Evolutionary conservation across 306 rosid species (phyloP), one percentile per base, ranked within the genome.

Genomic region (Biancaea sappan): DNA sequence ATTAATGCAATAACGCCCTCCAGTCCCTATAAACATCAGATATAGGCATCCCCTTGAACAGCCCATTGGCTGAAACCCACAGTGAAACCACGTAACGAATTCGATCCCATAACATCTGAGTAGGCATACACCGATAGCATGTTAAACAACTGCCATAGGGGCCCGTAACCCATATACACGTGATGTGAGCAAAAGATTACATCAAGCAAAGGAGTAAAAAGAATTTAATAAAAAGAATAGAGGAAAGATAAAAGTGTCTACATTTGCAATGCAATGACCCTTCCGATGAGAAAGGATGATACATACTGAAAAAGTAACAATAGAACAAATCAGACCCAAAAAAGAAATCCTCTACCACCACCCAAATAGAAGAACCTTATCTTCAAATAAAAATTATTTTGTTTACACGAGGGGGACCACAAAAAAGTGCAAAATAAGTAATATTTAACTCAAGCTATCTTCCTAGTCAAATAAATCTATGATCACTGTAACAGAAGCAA

Each of bases 401-500:
- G 13, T 37, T 62, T 3, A 43, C 1, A 14, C 54, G 0, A 56
- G 5, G 19, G 4, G 37, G 44, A 25, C n/a, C 14, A 13, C 13
- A 7, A n/a, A n/a, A n/a, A n/a, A n/a, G n/a, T n/a, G n/a, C 34
- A 37, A 25, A 47, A 43, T 6, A 37, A 25, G 69, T 50, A 35
- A 59, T 37, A 21, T 2, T 47, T 65, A 24, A 15, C 19, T 43
- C 57, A 32, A 35, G 41, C 40, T 64, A 73, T 13, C 40, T 43
- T 59, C 37, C 46, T 68, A 72, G 38, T 54, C 52, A 38, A 47
- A 26, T 3, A 58, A 11, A 43, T 66, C 48, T 60, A 46, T 18
- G 48, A 58, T 62, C 65, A 71, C 28, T 24, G 52, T 37, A 47
- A 73, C 53, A 71, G 38, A 35, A 40, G 75, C 32, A 79, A 66